Base-by-base conservation (phyloP, 2,329 filamentous ascomycete species). In the Paecilomyces niveus region DNA sequence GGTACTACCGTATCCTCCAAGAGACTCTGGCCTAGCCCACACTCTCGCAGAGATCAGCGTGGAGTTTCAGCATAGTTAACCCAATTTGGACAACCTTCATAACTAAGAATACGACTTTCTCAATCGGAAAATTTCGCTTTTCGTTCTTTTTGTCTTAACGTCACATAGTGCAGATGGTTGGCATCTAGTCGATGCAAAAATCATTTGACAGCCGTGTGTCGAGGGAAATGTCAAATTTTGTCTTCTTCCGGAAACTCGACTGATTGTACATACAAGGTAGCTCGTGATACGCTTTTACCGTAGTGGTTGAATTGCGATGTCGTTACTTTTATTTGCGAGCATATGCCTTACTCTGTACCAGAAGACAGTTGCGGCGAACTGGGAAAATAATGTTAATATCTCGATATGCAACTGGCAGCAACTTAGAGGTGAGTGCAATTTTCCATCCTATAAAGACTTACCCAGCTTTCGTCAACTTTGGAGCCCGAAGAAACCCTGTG, bases 401-500 rank as follows among this genome's bases (percentile, higher is more conserved):
- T 81, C 80, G 13, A 82, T 89, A 68, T 88, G 85, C 68, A 71
- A 70, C 54, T 89, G 86, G 86, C 62, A 64, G 22, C 63, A 65
- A 52, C 69, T 76, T 54, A 69, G 79, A 72, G 74, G 70, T 72
- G 64, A 65, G 70, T 29, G 51, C 9, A 26, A 24, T 39, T 35
- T 3, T 21, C n/a, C 22, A n/a, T 29, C 4, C 11, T 7, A 33
- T 33, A 33, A 54, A 21, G 13, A 35, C 3, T 54, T 6, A 7
- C 11, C 8, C 1, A 5, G n/a, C 18, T 9, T 8, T 15, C 3
- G 7, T 39, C 13, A 39, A 13, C 13, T 15, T n/a, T n/a, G 1
- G 13, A 7, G 15, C 11, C 3, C 1, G 35, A 39, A n/a, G 33
- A n/a, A 39, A 57, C 52, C 56, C 59, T 56, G 60, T 62, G 58